A percentile compares a stretch with the other conserved stretches of the same genome.
Conservation (phyloP, 2,329 filamentous ascomycete genomes). For the Colletotrichum caudatum region DNA sequence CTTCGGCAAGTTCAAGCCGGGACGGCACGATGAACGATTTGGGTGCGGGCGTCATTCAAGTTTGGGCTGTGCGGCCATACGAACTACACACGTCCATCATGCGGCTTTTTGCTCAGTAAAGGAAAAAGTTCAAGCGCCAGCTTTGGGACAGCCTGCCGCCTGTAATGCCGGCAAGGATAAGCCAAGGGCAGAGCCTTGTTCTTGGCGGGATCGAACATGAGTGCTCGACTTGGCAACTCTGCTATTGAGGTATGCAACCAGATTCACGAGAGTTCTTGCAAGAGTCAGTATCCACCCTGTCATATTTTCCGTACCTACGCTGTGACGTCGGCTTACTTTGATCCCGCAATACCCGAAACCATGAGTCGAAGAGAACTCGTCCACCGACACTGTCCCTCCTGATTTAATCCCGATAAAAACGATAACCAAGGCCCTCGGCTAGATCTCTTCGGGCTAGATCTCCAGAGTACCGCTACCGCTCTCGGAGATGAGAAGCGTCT, state of each 20-base stretch:
- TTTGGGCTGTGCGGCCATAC: too few species aligned
- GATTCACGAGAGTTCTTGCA: neutral
- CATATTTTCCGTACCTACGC: neutral
- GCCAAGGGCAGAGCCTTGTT: neutral
- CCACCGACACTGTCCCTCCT: neutral
- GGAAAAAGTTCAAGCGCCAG: too few species aligned
- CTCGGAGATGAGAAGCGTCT: neutral
- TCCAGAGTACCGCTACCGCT: neutral
- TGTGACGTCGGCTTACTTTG: neutral
- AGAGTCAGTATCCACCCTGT: slow-evolving; percentile 1
- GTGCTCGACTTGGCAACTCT: neutral
- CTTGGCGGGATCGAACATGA: neutral
- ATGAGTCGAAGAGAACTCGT: neutral
- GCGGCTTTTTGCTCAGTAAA: neutral
- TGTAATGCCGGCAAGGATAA: neutral
- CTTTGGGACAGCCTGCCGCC: neutral
- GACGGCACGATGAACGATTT: neutral
- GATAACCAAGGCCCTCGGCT: neutral
- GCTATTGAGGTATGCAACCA: too few species aligned
- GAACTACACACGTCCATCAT: neutral
- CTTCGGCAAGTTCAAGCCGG: neutral
- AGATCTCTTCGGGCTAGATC: neutral
- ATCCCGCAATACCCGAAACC: slow-evolving; percentile 11
- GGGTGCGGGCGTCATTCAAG: neutral
- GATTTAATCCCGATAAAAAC: too few species aligned